These are phyloP conservation scores for Talaromyces proteolyticus DNA, from an alignment of 495 filamentous ascomycete genomes.

Conservation along the genomic window DNA sequence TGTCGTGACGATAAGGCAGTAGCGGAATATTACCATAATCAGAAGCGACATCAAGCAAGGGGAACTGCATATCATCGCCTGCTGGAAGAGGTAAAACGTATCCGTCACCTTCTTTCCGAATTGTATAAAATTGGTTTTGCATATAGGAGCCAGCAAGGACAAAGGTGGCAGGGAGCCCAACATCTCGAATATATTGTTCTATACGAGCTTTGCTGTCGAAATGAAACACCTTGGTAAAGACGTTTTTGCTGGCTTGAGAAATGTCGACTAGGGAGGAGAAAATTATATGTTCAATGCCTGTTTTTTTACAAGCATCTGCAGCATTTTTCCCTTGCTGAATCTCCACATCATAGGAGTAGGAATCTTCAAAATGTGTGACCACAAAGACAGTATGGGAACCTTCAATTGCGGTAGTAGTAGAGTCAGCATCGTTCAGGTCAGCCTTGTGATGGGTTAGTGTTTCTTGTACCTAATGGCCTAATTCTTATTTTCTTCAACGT, in stretches of 20 bases:
- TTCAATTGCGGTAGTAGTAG: slow-evolving; percentile 23
- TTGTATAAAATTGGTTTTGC: slow-evolving; percentile 11
- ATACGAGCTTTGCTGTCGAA: slow-evolving; percentile 35
- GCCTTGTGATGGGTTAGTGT: slow-evolving; percentile 7
- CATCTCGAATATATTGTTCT: slow-evolving; percentile 34
- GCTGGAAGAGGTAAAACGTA: background rate
- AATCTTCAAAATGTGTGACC: slow-evolving; percentile 14
- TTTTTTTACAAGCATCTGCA: slow-evolving; percentile 36
- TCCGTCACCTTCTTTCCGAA: background rate
- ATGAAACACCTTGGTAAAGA: slow-evolving; percentile 13
- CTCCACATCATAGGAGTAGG: background rate
- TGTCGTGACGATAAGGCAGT: background rate
- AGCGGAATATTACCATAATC: slow-evolving; percentile 2
- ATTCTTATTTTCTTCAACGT: background rate
- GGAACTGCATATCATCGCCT: slow-evolving; percentile 1
- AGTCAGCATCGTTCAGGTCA: slow-evolving; percentile 23
- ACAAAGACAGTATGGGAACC: slow-evolving; percentile 30
- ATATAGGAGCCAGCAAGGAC: slow-evolving; percentile 10
- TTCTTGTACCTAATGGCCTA: background rate
- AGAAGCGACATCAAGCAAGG: slow-evolving; percentile 2
- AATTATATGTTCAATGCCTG: slow-evolving; percentile 17
- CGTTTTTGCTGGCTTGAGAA: slow-evolving; percentile 10
- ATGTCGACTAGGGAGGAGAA: slow-evolving; percentile 18
- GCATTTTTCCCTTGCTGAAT: slow-evolving; percentile 49
- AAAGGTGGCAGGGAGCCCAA: slow-evolving; percentile 24